Base-by-base conservation (phyloP, 176 grass and related monocot species). In the Poa annua region DNA sequence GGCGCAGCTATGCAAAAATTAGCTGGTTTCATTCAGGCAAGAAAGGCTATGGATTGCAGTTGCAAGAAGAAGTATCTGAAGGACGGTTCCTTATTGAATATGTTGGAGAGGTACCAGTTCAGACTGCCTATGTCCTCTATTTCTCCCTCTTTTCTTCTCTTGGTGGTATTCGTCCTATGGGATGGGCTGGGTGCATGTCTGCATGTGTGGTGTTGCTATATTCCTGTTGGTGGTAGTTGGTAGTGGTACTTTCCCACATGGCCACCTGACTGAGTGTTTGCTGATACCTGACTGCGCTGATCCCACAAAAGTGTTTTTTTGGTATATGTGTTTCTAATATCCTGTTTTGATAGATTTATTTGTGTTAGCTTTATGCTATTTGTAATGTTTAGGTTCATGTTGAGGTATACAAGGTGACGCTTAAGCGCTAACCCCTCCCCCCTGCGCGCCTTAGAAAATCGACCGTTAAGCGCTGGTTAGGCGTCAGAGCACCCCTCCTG, bases 11-110 rank as follows among this genome's bases (percentile, higher is more conserved):
- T 89, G 81, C 93, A 71, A 99, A 91, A 49, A 82, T 99, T 74
- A 84, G 36, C 77, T 90, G 85, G 85, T 90, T 96, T 49, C 83
- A 87, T 80, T 94, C 86, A 82, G 97, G 89, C n/a, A 92, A 99
- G 61, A 99, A 99, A 83, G 97, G 97, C 50, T 96, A 87, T 85
- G 97, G 97, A 20, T 83, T 99, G 75, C 81, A 96, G 70, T 76
- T 88, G 83, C 75, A 82, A 45, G 89, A 99, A 87, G 83, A 96
- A 20, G 93, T 99, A 56, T 68, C 84, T 49, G 71, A 85, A 84
- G 97, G 97, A 34, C 88, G 75, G 21, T 99, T 99, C 77, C 91
- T 99, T 80, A 99, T 96, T 84, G 97, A 99, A 94, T 99, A 99
- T 91, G 91, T 99, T 81, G 97, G 97, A 85, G 97, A 99, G 97